phyloP scores from a whole-genome alignment of 192 early-diverging fungal species.

The Coemansia sp. region DNA sequence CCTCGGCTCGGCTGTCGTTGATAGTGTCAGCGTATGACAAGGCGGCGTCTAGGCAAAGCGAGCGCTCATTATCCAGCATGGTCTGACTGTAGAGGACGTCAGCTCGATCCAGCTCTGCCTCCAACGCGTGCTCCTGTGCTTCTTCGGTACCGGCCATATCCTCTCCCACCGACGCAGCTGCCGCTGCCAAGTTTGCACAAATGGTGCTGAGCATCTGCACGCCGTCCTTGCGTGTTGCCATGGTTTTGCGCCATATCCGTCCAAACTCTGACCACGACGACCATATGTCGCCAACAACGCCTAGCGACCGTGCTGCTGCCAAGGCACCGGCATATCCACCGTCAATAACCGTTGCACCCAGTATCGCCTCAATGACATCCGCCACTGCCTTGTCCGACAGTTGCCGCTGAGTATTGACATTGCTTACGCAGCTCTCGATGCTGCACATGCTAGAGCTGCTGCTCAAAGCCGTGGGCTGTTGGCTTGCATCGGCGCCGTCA shows the following conservation, averaged over 20 bases:
- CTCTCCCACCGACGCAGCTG: background rate
- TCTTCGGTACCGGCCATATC: background rate
- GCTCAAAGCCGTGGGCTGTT: background rate
- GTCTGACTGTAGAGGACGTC: slow-evolving; percentile 25
- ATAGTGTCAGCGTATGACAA: background rate
- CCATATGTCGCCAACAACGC: slow-evolving; percentile 35
- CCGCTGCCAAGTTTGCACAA: background rate
- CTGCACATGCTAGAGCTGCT: background rate
- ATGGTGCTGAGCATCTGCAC: slow-evolving; percentile 14
- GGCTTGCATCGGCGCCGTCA: background rate
- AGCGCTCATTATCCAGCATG: background rate
- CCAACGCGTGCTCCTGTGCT: slow-evolving; percentile 7
- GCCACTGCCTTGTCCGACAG: slow-evolving; percentile 85
- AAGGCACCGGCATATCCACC: slow-evolving; percentile 57
- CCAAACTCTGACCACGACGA: slow-evolving; percentile 30
- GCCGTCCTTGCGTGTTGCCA: slow-evolving; percentile 7
- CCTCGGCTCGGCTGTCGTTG: background rate
- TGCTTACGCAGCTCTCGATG: background rate
- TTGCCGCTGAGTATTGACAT: slow-evolving; percentile 3
- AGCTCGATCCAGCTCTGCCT: slow-evolving; percentile 31
- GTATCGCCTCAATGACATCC: slow-evolving; percentile 78
- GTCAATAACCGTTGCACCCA: slow-evolving; percentile 72
- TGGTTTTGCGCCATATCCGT: slow-evolving; percentile 14
- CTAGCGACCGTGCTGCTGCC: slow-evolving; percentile 55
- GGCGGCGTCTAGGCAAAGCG: background rate